Percentiles rank a stretch among this genome's conserved stretches.
phyloP scores from a whole-genome alignment of 140 eudicot species.

The Senecio squalidus region DNA sequence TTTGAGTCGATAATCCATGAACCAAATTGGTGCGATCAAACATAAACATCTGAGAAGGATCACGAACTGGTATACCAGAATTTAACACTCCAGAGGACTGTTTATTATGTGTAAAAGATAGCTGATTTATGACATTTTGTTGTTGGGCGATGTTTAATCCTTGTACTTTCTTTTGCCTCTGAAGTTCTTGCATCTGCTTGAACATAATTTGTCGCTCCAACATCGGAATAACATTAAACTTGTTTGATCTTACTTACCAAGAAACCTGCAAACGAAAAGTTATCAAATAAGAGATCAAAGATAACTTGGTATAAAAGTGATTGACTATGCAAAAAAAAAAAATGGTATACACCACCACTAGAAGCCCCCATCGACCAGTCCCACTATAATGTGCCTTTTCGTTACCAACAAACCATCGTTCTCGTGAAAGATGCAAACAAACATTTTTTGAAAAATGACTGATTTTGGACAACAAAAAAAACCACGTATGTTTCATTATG shows the following conservation, averaged over 20 bases:
- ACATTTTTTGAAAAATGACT: constrained; percentile 1
- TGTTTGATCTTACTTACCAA: constrained; percentile 10
- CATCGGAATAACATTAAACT: constrained; percentile 38
- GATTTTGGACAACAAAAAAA: not conserved
- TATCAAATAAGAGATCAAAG: not conserved
- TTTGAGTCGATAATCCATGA: constrained; percentile 42
- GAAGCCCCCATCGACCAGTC: too few relatives aligned
- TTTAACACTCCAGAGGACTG: constrained; percentile 31
- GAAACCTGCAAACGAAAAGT: constrained; percentile 2
- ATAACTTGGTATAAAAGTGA: not conserved
- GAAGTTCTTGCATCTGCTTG: constrained; percentile 62
- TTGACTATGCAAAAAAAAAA: not conserved
- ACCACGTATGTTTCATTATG: too few relatives aligned
- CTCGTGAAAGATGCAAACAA: not conserved
- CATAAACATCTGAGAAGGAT: constrained; percentile 54
- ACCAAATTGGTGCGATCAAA: constrained; percentile 28
- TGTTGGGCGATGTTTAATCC: constrained; percentile 31
- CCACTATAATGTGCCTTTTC: too few relatives aligned
- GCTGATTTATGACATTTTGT: constrained; percentile 41
- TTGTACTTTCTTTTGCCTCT: constrained; percentile 50
- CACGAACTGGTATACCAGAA: constrained; percentile 39
- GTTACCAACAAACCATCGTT: not conserved
- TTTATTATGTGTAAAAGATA: constrained; percentile 21
- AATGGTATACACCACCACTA: too few relatives aligned
- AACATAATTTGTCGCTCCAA: constrained; percentile 62